These are phyloP conservation scores for Scheffersomyces cryptocercus DNA, from an alignment of 1,139 yeast species.

Conservation along the genomic window DNA sequence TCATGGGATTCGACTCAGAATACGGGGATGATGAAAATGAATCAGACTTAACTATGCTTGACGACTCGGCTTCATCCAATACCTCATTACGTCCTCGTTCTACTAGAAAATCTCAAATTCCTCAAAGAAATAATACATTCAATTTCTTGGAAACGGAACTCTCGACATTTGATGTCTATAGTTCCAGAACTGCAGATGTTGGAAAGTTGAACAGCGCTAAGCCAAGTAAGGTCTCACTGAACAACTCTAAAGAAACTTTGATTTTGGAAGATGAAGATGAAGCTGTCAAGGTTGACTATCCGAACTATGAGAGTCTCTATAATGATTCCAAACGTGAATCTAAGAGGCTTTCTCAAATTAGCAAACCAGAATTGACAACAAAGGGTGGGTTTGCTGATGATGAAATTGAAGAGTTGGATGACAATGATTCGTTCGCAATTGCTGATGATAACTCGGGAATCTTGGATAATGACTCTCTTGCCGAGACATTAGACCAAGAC, in stretches of 20 bases:
- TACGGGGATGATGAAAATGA: constrained; percentile 20
- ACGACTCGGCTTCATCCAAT: constrained; percentile 12
- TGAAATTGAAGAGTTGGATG: constrained; percentile 1
- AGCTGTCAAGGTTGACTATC: constrained; percentile 2
- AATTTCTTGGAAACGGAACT: constrained; percentile 20
- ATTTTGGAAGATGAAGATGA: constrained; percentile 4
- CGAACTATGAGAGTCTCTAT: constrained; percentile 12
- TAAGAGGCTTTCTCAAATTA: constrained; percentile 11
- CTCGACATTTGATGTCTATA: constrained; percentile 33
- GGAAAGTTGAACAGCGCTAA: constrained; percentile 24
- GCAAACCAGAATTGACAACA: constrained; percentile 8
- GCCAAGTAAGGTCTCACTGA: constrained; percentile 25
- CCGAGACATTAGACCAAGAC: background rate
- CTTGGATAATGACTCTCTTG: constrained; percentile 6
- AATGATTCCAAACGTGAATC: constrained; percentile 8
- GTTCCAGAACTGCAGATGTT: constrained; percentile 34
- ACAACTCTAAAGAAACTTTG: constrained; percentile 29
- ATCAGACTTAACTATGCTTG: constrained; percentile 25
- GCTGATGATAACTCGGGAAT: constrained; percentile 12
- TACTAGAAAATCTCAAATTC: background rate
- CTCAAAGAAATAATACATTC: background rate
- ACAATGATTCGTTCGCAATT: constrained; percentile 1
- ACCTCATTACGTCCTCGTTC: background rate
- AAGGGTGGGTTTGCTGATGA: background rate
- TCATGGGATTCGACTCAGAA: constrained; percentile 15